Conservation (phyloP, 2,329 filamentous ascomycete genomes). For the Pseudohalonectria lignicola region DNA sequence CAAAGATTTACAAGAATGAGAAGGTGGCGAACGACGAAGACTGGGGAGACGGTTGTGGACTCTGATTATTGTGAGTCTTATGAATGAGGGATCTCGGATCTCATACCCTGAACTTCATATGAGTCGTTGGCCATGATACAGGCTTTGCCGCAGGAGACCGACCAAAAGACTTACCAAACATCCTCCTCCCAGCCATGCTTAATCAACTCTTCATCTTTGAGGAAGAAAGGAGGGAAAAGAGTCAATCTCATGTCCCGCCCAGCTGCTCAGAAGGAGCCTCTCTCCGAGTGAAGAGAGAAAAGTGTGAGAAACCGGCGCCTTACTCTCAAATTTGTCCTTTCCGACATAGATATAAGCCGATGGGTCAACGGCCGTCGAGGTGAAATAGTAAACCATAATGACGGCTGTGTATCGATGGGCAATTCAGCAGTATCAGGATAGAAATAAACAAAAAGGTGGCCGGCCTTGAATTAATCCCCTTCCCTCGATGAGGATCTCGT, state of each 20-base stretch:
- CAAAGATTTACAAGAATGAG: neutral
- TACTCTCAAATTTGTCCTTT: constrained; percentile 99
- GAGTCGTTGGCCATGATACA: too few relatives aligned
- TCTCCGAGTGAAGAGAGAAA: neutral
- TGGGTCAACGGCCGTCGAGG: constrained; percentile 71
- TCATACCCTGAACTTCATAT: too few relatives aligned
- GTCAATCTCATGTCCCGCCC: too few relatives aligned
- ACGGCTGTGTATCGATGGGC: constrained; percentile 24
- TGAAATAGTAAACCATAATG: constrained; percentile 96
- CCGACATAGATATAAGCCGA: constrained; percentile 88
- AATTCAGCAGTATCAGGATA: too few relatives aligned
- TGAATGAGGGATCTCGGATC: too few relatives aligned
- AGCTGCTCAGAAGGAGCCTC: too few relatives aligned
- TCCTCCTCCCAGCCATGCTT: constrained; percentile 91
- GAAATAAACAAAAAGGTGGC: too few relatives aligned
- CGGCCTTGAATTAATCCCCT: too few relatives aligned
- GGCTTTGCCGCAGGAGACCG: too few relatives aligned
- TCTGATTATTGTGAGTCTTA: neutral
- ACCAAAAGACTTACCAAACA: constrained; percentile 75
- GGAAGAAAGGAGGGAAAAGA: neutral
- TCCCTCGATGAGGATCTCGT: too few relatives aligned
- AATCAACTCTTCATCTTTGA: constrained; percentile 86
- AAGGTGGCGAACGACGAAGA: neutral
- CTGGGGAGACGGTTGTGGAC: too few relatives aligned
- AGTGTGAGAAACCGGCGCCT: constrained; percentile 20